A percentile compares a stretch with the other conserved stretches of the same genome.
Conservation (phyloP, 768 basidiomycete species). For the Russula foetens region DNA sequence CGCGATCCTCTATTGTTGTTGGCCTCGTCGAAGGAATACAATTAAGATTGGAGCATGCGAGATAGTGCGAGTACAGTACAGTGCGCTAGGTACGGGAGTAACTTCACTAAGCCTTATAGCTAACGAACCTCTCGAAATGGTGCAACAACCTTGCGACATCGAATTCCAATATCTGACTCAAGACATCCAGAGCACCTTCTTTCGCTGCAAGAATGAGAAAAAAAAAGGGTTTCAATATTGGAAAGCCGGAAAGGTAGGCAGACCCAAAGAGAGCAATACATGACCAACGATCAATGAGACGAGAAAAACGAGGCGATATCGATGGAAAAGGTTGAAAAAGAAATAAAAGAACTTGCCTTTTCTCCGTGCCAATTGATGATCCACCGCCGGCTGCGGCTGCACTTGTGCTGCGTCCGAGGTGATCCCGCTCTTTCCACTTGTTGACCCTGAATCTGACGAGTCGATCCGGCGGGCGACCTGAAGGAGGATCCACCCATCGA, state of each 20-base stretch:
- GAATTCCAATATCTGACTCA: neutral
- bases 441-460: neutral
- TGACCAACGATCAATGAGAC: neutral
- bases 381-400: neutral
- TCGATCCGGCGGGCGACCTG: neutral
- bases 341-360: neutral
- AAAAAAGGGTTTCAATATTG: neutral
- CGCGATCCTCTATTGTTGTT: too few relatives aligned
- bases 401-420: too few relatives aligned
- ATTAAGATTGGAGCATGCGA: too few relatives aligned
- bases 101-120: neutral
- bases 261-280: neutral
- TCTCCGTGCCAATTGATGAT: neutral
- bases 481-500: conserved; percentile 1
- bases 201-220: neutral
- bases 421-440: neutral
- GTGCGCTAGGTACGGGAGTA: neutral
- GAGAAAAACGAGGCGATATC: neutral
- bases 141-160: neutral
- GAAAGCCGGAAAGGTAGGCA: too few relatives aligned
- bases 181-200: neutral
- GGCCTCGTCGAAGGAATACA: too few relatives aligned
- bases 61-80: too few relatives aligned
- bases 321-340: too few relatives aligned
- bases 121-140: neutral